Conservation (phyloP, 257 asterid species). For the Plantago ovata region DNA sequence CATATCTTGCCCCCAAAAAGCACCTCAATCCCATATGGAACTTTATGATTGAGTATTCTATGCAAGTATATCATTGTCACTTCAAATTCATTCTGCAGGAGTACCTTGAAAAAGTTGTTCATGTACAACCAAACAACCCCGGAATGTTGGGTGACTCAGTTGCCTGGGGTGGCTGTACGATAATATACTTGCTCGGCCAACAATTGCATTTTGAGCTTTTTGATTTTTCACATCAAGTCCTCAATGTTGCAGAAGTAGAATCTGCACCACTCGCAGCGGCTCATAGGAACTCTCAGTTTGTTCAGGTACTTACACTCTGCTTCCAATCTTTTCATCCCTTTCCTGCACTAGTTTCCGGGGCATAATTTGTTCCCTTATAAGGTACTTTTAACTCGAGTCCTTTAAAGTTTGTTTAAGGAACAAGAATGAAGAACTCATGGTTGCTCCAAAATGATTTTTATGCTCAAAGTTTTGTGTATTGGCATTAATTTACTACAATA, state of each 20-base stretch:
- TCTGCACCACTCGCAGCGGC: slow-evolving; percentile 45
- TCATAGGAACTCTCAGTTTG: slow-evolving; percentile 49
- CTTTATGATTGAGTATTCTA: not conserved
- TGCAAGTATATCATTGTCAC: not conserved
- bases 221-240: slow-evolving; percentile 96
- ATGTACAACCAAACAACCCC: slow-evolving; percentile 54
- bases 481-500: not conserved
- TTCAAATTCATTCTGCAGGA: slow-evolving; percentile 41
- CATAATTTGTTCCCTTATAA: not conserved
- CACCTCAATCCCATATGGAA: not conserved
- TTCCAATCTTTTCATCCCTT: slow-evolving; percentile 1
- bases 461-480: too few relatives aligned
- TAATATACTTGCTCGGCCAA: slow-evolving; percentile 90
- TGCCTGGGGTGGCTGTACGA: slow-evolving; percentile 98
- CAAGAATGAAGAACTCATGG: too few relatives aligned
- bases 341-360: not conserved
- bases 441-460: too few relatives aligned
- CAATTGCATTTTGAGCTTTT: slow-evolving; percentile 90
- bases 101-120: slow-evolving; percentile 65
- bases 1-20: too few relatives aligned
- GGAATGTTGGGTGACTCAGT: slow-evolving; percentile 89
- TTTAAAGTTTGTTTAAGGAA: not conserved
- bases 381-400: not conserved
- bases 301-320: slow-evolving; percentile 41
- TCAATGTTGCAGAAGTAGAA: slow-evolving; percentile 94